Conservation (phyloP, 2,329 filamentous ascomycete species). For the Biscogniauxia mediterranea region DNA sequence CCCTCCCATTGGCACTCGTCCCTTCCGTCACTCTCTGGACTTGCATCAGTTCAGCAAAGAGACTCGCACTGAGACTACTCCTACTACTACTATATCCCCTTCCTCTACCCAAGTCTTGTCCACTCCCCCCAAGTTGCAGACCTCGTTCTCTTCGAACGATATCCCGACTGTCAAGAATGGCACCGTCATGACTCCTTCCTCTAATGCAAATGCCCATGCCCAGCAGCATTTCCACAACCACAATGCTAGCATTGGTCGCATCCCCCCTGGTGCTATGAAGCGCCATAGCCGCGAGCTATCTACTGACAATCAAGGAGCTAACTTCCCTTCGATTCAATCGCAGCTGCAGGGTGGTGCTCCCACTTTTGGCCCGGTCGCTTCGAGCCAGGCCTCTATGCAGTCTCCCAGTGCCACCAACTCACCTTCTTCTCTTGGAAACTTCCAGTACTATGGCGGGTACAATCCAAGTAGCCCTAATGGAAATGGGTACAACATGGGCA, state of each 20-base stretch:
- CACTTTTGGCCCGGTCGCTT: slow-evolving; percentile 69
- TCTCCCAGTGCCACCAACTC: slow-evolving; percentile 24
- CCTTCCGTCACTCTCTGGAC: slow-evolving; percentile 59
- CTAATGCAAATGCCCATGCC: slow-evolving; percentile 56
- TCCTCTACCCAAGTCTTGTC: slow-evolving; percentile 53
- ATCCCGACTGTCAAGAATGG: slow-evolving; percentile 79
- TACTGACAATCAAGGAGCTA: slow-evolving; percentile 43
- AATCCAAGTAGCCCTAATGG: slow-evolving; percentile 30
- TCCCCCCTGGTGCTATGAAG: slow-evolving; percentile 65
- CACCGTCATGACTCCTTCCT: slow-evolving; percentile 42
- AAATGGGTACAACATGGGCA: slow-evolving; percentile 48
- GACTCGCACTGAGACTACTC: slow-evolving; percentile 37
- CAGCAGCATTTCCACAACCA: slow-evolving; percentile 71
- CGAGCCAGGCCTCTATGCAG: slow-evolving; percentile 32
- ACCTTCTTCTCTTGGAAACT: slow-evolving; percentile 13
- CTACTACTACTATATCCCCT: slow-evolving; percentile 42
- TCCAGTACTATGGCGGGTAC: slow-evolving; percentile 34
- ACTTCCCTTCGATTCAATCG: slow-evolving; percentile 63
- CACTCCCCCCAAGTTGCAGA: slow-evolving; percentile 72
- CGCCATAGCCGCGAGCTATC: slow-evolving; percentile 75
- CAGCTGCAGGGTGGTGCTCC: slow-evolving; percentile 77
- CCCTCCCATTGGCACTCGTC: slow-evolving; percentile 44
- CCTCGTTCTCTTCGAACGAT: slow-evolving; percentile 88
- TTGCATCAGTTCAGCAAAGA: slow-evolving; percentile 43
- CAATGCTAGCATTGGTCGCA: slow-evolving; percentile 78